phyloP scores from a whole-genome alignment of 176 grass and related monocot species.

The Zea mays region DNA sequence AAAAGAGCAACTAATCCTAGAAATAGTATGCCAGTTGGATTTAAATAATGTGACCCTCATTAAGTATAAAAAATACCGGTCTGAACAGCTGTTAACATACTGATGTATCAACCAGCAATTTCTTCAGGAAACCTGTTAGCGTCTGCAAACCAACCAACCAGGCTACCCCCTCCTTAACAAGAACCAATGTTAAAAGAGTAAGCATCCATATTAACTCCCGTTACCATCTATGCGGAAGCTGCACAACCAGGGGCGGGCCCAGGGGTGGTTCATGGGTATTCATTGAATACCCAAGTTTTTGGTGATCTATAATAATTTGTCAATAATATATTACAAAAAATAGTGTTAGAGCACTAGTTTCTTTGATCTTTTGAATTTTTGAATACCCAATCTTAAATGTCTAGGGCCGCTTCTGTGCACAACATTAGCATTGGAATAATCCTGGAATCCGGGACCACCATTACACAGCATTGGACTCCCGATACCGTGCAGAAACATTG shows the following conservation, averaged over 20 bases:
- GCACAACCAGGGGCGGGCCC: no score
- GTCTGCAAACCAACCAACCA: neutral
- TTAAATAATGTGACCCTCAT: neutral
- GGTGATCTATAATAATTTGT: no score
- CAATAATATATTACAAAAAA: no score
- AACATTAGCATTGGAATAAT: slow-evolving; percentile 1
- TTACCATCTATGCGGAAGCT: neutral
- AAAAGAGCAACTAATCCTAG: slow-evolving; percentile 10
- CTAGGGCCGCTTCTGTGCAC: no score
- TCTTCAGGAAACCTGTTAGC: neutral
- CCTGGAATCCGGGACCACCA: neutral
- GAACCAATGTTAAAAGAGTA: neutral
- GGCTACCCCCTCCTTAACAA: neutral
- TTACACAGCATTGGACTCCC: no score
- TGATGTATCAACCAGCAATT: neutral
- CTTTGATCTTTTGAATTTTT: no score
- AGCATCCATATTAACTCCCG: neutral
- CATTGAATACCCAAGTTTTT: no score
- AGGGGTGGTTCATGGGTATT: no score
- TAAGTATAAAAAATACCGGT: neutral
- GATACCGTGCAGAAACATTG: neutral
- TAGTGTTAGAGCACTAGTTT: no score
- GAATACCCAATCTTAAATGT: no score
- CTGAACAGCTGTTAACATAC: neutral
- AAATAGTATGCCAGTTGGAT: neutral